Conservation (phyloP, 768 basidiomycete genomes). For the Pulveroboletus sp. region DNA sequence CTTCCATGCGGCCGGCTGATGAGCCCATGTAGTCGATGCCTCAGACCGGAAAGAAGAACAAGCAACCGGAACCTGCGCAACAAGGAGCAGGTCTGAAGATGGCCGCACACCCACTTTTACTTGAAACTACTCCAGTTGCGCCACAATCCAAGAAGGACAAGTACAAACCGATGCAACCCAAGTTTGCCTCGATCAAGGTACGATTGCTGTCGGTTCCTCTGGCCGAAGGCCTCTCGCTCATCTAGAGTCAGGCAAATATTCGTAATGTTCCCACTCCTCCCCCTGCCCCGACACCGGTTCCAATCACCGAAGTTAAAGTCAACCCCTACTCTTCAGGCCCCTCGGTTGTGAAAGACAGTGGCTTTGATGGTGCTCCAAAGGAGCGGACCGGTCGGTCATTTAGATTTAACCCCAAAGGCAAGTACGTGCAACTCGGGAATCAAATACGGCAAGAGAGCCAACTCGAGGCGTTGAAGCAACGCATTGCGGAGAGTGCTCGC, state of each 20-base stretch:
- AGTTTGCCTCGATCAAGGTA: constrained; percentile 93
- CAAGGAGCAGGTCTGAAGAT: constrained; percentile 84
- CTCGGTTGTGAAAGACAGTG: constrained; percentile 48
- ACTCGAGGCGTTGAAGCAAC: constrained; percentile 85
- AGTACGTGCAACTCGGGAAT: constrained; percentile 73
- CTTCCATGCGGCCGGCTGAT: not conserved
- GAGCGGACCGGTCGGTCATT: constrained; percentile 68
- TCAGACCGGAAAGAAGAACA: constrained; percentile 49
- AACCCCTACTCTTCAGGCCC: constrained; percentile 75
- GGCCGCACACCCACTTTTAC: constrained; percentile 82
- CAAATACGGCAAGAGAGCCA: constrained; percentile 70
- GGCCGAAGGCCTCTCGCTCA: not conserved
- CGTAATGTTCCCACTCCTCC: constrained; percentile 68
- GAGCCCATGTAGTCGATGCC: constrained; percentile 42
- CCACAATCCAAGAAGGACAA: constrained; percentile 82
- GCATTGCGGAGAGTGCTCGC: constrained; percentile 87
- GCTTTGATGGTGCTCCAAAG: constrained; percentile 68
- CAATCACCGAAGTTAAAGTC: constrained; percentile 40
- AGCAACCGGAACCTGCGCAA: constrained; percentile 57
- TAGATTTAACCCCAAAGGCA: constrained; percentile 89
- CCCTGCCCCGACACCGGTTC: constrained; percentile 33
- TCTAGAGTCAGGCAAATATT: constrained; percentile 56
- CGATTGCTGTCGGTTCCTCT: constrained; percentile 8
- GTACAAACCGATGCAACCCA: constrained; percentile 98
- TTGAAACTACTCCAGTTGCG: constrained; percentile 52